These are phyloP conservation scores for Leucocoprinus leucothites DNA, from an alignment of 768 basidiomycete genomes.

Conservation along the genomic window DNA sequence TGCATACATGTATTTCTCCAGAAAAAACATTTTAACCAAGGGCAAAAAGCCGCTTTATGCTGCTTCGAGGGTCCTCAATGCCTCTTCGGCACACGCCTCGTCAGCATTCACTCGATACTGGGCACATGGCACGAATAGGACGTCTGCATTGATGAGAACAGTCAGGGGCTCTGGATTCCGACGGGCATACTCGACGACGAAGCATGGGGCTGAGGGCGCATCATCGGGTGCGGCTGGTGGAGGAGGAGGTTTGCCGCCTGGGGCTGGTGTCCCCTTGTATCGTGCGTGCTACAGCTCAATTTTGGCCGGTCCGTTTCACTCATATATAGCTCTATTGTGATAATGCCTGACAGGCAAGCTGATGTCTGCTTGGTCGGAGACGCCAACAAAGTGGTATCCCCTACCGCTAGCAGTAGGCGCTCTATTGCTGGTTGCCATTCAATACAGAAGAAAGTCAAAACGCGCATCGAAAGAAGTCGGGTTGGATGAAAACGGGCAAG, in stretches of 20 bases:
- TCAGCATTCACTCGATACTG: slow-evolving; percentile 48
- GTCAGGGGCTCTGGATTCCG: slow-evolving; percentile 37
- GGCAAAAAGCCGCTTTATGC: slow-evolving; percentile 54
- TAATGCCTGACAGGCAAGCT: slow-evolving; percentile 47
- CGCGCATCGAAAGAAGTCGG: slow-evolving; percentile 60
- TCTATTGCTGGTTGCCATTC: slow-evolving; percentile 75
- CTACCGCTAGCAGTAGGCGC: slow-evolving; percentile 89
- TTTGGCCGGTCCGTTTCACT: background rate
- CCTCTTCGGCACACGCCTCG: slow-evolving; percentile 44
- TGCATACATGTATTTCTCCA: slow-evolving; percentile 44
- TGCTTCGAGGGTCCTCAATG: slow-evolving; percentile 54
- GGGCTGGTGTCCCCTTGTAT: slow-evolving; percentile 44
- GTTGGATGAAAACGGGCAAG: slow-evolving; percentile 80
- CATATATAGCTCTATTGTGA: background rate
- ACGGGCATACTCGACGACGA: slow-evolving; percentile 36
- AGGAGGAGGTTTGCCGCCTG: slow-evolving; percentile 13
- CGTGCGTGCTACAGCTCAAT: slow-evolving; percentile 30
- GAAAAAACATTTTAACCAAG: slow-evolving; percentile 47
- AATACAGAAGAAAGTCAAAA: slow-evolving; percentile 61
- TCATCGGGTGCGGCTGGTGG: slow-evolving; percentile 1
- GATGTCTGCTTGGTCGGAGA: slow-evolving; percentile 76
- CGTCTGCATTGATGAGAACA: slow-evolving; percentile 43
- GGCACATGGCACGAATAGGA: slow-evolving; percentile 52
- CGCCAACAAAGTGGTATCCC: slow-evolving; percentile 95
- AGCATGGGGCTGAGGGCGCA: slow-evolving; percentile 24